Percentiles rank a stretch among this genome's conserved stretches.
Evolutionary conservation across 805 yeast genomes (phyloP).

Genomic region (Starmerella gropengiesseri): DNA sequence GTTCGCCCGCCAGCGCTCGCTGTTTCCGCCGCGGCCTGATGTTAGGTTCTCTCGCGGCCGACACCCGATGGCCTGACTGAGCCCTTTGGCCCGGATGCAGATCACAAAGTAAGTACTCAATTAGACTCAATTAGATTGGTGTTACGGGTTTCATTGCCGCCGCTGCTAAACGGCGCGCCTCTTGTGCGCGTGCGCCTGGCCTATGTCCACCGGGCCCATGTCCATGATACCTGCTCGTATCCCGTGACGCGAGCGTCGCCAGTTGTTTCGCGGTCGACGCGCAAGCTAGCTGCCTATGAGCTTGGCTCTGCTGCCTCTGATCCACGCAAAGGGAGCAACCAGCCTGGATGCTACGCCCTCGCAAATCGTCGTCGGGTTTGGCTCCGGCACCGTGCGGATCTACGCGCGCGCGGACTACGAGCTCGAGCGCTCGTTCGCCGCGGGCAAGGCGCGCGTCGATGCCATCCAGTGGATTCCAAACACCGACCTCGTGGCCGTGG

Average conservation of each 20-base stretch:
- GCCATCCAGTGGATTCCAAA: constrained; percentile 9
- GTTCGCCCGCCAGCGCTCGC: too few relatives aligned
- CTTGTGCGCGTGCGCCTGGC: not conserved
- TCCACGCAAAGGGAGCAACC: not conserved
- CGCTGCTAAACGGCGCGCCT: not conserved
- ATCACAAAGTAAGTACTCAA: too few relatives aligned
- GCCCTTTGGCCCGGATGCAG: too few relatives aligned
- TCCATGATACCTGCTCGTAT: not conserved
- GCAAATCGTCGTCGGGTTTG: constrained; percentile 8
- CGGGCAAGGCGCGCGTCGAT: constrained; percentile 5
- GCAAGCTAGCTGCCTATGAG: constrained; percentile 7
- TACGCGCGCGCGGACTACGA: constrained; percentile 13
- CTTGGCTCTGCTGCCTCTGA: constrained; percentile 9
- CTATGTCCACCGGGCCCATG: not conserved
- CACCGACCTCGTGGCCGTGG: constrained; percentile 14
- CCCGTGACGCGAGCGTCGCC: not conserved
- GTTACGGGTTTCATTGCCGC: too few relatives aligned
- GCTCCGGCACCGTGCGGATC: constrained; percentile 11
- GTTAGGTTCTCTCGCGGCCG: too few relatives aligned
- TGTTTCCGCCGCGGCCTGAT: too few relatives aligned
- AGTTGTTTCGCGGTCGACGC: not conserved
- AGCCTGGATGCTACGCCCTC: constrained; percentile 1
- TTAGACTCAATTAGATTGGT: too few relatives aligned
- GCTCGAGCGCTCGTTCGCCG: constrained; percentile 16
- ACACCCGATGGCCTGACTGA: too few relatives aligned